These are phyloP conservation scores for Dorcoceras hygrometricum DNA, from an alignment of 257 asterid species.

Conservation along the genomic window DNA sequence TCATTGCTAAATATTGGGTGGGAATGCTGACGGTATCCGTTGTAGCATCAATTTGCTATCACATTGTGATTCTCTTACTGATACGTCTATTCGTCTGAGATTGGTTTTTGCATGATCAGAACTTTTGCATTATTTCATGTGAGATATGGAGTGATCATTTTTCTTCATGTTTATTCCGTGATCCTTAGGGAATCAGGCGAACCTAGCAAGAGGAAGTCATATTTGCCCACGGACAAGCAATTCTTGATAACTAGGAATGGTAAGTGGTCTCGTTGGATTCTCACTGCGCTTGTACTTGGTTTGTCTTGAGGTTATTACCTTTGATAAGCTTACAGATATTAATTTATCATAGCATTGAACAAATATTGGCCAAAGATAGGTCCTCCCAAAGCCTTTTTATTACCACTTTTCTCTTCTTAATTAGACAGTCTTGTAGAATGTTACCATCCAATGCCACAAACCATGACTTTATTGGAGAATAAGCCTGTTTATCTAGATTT, in stretches of 20 bases:
- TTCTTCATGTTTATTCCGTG: constrained; percentile 12
- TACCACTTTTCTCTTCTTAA: constrained; percentile 3
- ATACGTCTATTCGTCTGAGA: no score
- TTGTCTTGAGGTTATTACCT: constrained; percentile 18
- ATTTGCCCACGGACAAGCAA: constrained; percentile 87
- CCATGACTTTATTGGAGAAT: not conserved
- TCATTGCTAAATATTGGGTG: not conserved
- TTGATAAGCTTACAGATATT: constrained; percentile 2
- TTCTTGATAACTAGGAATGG: constrained; percentile 93
- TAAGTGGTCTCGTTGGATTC: constrained; percentile 31
- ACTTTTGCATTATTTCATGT: constrained; percentile 5
- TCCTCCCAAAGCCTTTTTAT: not conserved
- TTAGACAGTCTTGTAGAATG: not conserved
- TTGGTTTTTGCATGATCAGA: not conserved
- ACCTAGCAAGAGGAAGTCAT: constrained; percentile 92
- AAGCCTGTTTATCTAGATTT: constrained; percentile 15
- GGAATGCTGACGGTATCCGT: not conserved
- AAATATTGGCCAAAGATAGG: not conserved
- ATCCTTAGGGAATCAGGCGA: constrained; percentile 90
- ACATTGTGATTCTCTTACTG: constrained; percentile 8
- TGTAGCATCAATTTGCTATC: not conserved
- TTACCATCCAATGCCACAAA: constrained; percentile 3
- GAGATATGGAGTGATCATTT: constrained; percentile 13
- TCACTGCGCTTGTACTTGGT: constrained; percentile 10
- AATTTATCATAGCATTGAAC: not conserved